Percentiles rank a stretch among this genome's conserved stretches.
Conservation (phyloP, 257 asterid genomes). For the Apocynum venetum region DNA sequence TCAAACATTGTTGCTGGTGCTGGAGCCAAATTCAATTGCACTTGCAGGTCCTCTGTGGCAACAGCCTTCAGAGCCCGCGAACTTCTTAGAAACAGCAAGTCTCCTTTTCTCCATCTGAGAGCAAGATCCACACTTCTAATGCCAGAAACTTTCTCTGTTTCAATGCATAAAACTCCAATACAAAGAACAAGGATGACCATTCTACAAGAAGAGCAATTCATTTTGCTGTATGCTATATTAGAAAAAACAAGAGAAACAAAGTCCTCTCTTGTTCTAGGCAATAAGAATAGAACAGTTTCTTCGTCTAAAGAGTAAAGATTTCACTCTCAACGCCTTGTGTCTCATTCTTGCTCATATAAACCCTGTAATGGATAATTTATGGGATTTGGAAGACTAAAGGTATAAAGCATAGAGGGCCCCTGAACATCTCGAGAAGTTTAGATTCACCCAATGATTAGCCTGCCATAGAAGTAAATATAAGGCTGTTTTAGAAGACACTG, state of each 20-base stretch:
- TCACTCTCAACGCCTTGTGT: constrained; percentile 13
- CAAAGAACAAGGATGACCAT: constrained; percentile 37
- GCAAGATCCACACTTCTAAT: constrained; percentile 45
- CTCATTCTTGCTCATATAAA: constrained; percentile 28
- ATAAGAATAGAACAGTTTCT: constrained; percentile 21
- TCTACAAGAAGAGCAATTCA: constrained; percentile 41
- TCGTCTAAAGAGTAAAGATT: constrained; percentile 20
- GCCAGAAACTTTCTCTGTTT: constrained; percentile 40
- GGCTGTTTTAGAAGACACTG: constrained; percentile 81
- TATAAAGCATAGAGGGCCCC: constrained; percentile 46
- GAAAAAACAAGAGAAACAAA: constrained; percentile 15
- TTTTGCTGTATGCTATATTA: constrained; percentile 23
- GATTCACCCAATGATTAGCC: constrained; percentile 82
- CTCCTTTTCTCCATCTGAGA: constrained; percentile 33
- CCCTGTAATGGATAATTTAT: constrained; percentile 20
- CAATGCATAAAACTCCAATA: constrained; percentile 38
- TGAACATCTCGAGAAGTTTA: constrained; percentile 42
- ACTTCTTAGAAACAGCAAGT: constrained; percentile 21
- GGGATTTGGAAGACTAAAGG: constrained; percentile 54
- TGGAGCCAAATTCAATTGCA: constrained; percentile 42
- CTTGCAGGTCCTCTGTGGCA: constrained; percentile 36
- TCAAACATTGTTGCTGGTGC: constrained; percentile 57
- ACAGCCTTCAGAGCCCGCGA: constrained; percentile 31
- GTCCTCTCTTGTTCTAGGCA: constrained; percentile 15
- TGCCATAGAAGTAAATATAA: constrained; percentile 47